Conservation (phyloP, 164 flowering plant genomes). For the Chimonanthus salicifolius region DNA sequence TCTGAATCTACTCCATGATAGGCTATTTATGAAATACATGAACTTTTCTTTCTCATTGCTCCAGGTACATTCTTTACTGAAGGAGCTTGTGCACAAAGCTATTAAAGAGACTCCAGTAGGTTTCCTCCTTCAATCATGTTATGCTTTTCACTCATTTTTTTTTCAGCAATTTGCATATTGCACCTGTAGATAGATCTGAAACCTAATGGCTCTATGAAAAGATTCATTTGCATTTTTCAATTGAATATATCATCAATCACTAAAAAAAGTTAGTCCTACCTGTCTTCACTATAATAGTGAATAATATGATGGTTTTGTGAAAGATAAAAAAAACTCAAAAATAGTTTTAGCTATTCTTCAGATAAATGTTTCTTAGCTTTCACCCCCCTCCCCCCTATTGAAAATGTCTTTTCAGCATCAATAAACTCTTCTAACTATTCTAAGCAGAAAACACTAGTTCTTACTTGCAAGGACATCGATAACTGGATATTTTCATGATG, state of each 20-base stretch:
- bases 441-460: too few species aligned
- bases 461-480: too few species aligned
- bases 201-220: background rate
- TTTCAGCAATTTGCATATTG: background rate
- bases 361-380: background rate
- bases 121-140: slow-evolving; percentile 2
- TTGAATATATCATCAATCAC: background rate
- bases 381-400: background rate
- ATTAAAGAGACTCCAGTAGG: slow-evolving; percentile 63
- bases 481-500: too few species aligned
- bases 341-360: background rate
- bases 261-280: background rate
- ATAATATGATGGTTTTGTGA: background rate
- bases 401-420: too few species aligned
- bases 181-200: background rate
- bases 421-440: too few species aligned
- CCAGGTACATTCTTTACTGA: slow-evolving; percentile 70
- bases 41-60: slow-evolving; percentile 9
- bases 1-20: background rate
- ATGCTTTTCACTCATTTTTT: background rate
- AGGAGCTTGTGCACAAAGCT: slow-evolving; percentile 79
- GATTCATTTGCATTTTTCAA: background rate
- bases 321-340: background rate
- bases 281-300: background rate
- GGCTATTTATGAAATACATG: background rate